Percentiles rank a stretch among this genome's conserved stretches.
phyloP scores from a whole-genome alignment of 2,329 filamentous ascomycete genomes.

The Westerdykella ornata region DNA sequence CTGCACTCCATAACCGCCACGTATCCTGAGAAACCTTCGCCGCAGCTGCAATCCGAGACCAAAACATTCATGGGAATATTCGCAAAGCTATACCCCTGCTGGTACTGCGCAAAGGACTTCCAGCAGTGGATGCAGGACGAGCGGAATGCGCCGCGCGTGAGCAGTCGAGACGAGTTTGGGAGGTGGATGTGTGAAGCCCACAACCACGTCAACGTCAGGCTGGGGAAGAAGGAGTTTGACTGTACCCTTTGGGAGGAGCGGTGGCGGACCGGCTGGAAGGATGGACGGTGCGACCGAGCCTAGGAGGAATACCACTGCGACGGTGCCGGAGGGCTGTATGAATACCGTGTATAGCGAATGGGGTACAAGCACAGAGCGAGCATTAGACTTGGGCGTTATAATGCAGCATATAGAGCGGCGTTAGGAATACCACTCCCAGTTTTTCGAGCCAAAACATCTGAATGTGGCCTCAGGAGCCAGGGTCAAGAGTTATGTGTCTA shows the following conservation, averaged over 20 bases:
- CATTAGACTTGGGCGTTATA: conserved; percentile 1
- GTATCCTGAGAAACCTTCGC: conserved; percentile 67
- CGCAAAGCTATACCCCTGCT: conserved; percentile 86
- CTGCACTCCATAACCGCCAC: conserved; percentile 84
- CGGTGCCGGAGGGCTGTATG: conserved; percentile 3
- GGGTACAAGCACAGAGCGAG: not conserved
- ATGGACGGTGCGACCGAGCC: conserved; percentile 56
- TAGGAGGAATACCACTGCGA: not conserved
- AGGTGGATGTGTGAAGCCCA: conserved; percentile 79
- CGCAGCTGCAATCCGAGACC: conserved; percentile 67
- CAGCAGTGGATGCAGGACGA: conserved; percentile 65
- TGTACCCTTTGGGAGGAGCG: conserved; percentile 86
- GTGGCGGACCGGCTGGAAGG: conserved; percentile 84
- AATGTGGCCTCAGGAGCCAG: no score
- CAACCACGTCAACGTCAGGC: conserved; percentile 79
- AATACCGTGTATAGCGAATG: conserved; percentile 3
- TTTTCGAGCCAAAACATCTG: not conserved
- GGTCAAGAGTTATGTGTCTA: not conserved
- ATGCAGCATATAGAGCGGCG: conserved; percentile 1
- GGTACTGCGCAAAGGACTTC: conserved; percentile 92
- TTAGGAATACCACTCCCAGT: conserved; percentile 3
- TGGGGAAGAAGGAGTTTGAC: conserved; percentile 88
- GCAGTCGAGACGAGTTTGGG: conserved; percentile 62
- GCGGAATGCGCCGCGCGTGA: conserved; percentile 57
- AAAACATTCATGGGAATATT: conserved; percentile 72